Base-by-base conservation (phyloP, 1,284 basidiomycete genomes). In the Trichosporon asahii region DNA sequence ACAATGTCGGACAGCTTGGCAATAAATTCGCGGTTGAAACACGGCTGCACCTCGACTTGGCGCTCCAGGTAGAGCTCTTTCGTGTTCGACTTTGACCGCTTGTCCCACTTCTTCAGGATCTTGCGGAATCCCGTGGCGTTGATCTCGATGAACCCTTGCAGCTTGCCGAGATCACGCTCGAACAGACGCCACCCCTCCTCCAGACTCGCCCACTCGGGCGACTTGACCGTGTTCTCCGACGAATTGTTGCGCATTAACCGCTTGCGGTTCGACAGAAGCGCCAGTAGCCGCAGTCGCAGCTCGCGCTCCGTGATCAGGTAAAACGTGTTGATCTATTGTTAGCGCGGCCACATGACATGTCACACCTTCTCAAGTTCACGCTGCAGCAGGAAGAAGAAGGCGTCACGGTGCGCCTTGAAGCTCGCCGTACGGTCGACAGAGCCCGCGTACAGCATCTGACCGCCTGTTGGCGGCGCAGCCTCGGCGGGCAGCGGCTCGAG, bases 101-200 rank as follows among this genome's bases (percentile, higher is more conserved):
- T 99, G 85, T 99, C 97, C 89, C 95, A 99, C 82, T 99, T 99
- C 80, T 99, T 99, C 73, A 98, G 85, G 68, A 99, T 99, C 84
- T 99, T 99, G 66, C 96, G 89, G 83, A 99, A 99, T 1, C 95
- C 97, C 3, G 91, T 95, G 0, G 93, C 97, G 82, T 99, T 99
- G 80, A 98, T 92, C 84, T 99, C 97, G 76, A 99, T 91, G 79
- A 97, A 99, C 84, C 94, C 94, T 89, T 97, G 94, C 40, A 99
- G 86, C 86, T 98, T 98, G 70, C 90, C 90, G n/a, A 99, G 87
- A 85, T 99, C 97, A 72, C 95, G 89, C 83, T 98, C 95, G 71
- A 99, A 89, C 65, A 97, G 87, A 68, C 93, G 88, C 85, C 99
- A 99, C 0, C 95, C 97, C 85, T 99, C 97, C 81, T 95, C 92